Conservation (phyloP, 176 grass and related monocot species). For the sorghum (Sorghum bicolor) region DNA sequence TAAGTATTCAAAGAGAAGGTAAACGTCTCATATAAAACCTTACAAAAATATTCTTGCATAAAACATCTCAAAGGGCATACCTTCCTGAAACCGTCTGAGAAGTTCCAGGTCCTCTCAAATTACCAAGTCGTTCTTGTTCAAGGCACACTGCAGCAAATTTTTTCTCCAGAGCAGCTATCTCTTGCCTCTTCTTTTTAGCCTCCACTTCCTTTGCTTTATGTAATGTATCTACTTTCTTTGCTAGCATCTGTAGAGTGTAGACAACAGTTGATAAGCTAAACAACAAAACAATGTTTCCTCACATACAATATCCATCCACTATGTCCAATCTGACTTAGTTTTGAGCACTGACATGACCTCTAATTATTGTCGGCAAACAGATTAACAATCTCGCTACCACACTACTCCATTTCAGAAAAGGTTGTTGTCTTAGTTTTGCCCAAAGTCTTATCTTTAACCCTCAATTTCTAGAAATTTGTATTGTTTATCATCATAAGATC, state of each 20-base stretch:
- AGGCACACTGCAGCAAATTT: slow-evolving; percentile 79
- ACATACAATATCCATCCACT: background rate
- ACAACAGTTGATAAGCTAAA: slow-evolving; percentile 4
- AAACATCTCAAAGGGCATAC: slow-evolving; percentile 33
- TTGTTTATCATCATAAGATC: background rate
- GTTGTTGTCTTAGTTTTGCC: background rate
- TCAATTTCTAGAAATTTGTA: background rate
- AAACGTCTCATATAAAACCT: slow-evolving; percentile 15
- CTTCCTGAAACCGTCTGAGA: slow-evolving; percentile 58
- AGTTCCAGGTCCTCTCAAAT: slow-evolving; percentile 61
- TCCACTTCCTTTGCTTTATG: slow-evolving; percentile 97
- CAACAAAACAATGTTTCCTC: background rate
- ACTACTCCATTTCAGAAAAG: background rate
- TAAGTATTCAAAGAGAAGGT: background rate
- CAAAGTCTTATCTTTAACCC: background rate
- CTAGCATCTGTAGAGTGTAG: slow-evolving; percentile 72
- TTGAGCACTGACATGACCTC: background rate
- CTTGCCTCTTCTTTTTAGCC: slow-evolving; percentile 93
- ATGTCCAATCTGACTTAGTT: background rate
- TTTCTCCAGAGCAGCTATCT: slow-evolving; percentile 84
- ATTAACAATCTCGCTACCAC: background rate
- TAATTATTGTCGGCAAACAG: background rate
- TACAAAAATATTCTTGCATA: background rate
- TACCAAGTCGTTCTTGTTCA: slow-evolving; percentile 70
- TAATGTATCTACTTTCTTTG: slow-evolving; percentile 88